Conservation (phyloP, 192 early-diverging fungal species). For the Oehlia diaphana region DNA sequence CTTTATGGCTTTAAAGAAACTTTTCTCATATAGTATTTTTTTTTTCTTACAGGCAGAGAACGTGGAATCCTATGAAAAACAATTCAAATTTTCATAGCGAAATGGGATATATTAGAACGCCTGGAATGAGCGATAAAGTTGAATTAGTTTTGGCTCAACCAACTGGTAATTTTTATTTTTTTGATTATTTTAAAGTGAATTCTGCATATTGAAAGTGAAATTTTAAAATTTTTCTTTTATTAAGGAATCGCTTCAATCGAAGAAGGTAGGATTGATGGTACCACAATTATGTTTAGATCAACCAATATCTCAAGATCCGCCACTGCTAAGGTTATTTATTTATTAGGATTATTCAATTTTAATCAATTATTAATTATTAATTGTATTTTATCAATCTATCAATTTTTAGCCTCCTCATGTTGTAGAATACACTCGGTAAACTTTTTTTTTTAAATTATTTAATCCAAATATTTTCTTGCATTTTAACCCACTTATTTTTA, state of each 20-base stretch:
- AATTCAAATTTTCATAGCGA: conserved; percentile 25
- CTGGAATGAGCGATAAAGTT: conserved; percentile 17
- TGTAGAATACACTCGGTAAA: conserved; percentile 5
- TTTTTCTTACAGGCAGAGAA: conserved; percentile 4
- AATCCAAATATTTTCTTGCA: background rate
- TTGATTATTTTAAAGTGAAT: background rate
- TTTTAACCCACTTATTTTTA: background rate
- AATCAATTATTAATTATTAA: background rate
- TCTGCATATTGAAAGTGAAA: background rate
- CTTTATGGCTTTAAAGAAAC: background rate
- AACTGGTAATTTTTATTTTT: conserved; percentile 3
- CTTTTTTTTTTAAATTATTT: background rate
- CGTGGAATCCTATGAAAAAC: conserved; percentile 9
- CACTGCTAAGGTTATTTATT: background rate
- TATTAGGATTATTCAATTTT: background rate
- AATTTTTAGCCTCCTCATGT: conserved; percentile 18
- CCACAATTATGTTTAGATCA: background rate
- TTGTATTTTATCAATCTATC: background rate
- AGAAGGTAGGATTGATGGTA: conserved; percentile 16
- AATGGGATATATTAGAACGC: conserved; percentile 14
- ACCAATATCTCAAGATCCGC: background rate
- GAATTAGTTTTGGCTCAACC: conserved; percentile 22
- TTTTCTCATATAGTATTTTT: background rate
- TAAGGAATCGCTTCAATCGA: conserved; percentile 20
- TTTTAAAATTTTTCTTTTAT: background rate